phyloP scores from a whole-genome alignment of 176 grass and related monocot genomes.

The Ampelocalamus luodianensis region DNA sequence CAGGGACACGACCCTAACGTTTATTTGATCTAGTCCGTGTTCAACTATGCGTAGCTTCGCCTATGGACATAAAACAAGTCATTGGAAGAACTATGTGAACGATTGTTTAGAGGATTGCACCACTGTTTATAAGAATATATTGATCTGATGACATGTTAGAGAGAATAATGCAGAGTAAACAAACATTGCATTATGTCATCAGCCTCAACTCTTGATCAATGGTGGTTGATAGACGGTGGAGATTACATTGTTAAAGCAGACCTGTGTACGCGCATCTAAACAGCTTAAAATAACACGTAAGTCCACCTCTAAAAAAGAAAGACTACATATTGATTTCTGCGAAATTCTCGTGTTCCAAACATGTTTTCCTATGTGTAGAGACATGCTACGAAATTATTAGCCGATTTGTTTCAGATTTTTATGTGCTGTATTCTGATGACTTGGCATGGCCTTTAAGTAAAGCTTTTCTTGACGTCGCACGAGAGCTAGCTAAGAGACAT shows the following conservation, averaged over 20 bases:
- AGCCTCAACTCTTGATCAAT: background rate
- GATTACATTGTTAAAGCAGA: background rate
- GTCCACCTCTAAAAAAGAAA: background rate
- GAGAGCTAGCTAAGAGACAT: background rate
- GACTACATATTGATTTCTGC: background rate
- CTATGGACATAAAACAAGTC: background rate
- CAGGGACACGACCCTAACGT: background rate
- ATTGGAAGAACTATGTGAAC: background rate
- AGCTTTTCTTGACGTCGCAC: slow-evolving; percentile 8
- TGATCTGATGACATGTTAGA: background rate
- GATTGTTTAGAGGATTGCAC: background rate
- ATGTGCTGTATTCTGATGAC: background rate
- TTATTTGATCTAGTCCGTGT: background rate
- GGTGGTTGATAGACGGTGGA: slow-evolving; percentile 21
- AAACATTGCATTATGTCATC: background rate
- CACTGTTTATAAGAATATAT: background rate
- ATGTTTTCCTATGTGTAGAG: background rate
- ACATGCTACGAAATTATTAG: background rate
- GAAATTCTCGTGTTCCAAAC: background rate
- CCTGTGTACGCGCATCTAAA: background rate
- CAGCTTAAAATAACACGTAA: background rate
- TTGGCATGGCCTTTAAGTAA: slow-evolving; percentile 30
- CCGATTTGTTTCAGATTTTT: background rate
- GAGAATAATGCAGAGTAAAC: slow-evolving; percentile 34
- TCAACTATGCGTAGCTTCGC: background rate